phyloP scores from a whole-genome alignment of 306 rosid species.

The Gynostemma pentaphyllum region DNA sequence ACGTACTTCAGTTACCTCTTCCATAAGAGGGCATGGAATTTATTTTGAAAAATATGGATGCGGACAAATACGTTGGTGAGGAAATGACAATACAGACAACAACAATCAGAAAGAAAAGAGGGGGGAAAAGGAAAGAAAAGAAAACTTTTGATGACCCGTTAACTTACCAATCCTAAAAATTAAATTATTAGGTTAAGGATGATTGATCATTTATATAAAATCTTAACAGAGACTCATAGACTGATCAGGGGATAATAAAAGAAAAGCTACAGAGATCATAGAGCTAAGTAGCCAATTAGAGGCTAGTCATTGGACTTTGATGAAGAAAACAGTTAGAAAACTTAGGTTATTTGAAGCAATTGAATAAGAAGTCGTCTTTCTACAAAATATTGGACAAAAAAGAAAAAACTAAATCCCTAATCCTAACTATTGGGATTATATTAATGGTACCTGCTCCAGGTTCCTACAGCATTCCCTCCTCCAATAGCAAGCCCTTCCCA shows the following conservation, averaged over 20 bases:
- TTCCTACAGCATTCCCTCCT: constrained; percentile 74
- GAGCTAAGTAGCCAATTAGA: not conserved
- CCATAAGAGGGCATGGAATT: not conserved
- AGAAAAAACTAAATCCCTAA: not conserved
- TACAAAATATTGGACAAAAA: not conserved
- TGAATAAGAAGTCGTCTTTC: not conserved
- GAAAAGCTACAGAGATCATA: not conserved
- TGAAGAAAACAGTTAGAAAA: not conserved
- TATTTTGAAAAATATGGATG: not conserved
- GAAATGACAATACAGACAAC: not conserved
- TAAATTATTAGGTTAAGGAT: not conserved
- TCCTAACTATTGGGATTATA: not conserved
- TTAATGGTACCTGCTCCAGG: constrained; percentile 58
- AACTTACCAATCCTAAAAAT: not conserved
- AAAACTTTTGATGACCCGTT: not conserved
- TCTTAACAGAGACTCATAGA: not conserved
- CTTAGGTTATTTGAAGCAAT: not conserved
- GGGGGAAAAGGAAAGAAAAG: no score
- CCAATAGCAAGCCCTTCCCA: constrained; percentile 98
- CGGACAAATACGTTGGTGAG: not conserved
- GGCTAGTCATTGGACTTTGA: not conserved
- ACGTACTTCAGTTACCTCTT: not conserved
- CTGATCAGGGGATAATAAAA: not conserved
- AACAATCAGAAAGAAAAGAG: no score
- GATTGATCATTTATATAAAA: not conserved